A percentile compares a stretch with the other conserved stretches of the same genome.
Evolutionary conservation across 1,284 basidiomycete genomes (phyloP).

Genomic region (Porodaedalea pini): DNA sequence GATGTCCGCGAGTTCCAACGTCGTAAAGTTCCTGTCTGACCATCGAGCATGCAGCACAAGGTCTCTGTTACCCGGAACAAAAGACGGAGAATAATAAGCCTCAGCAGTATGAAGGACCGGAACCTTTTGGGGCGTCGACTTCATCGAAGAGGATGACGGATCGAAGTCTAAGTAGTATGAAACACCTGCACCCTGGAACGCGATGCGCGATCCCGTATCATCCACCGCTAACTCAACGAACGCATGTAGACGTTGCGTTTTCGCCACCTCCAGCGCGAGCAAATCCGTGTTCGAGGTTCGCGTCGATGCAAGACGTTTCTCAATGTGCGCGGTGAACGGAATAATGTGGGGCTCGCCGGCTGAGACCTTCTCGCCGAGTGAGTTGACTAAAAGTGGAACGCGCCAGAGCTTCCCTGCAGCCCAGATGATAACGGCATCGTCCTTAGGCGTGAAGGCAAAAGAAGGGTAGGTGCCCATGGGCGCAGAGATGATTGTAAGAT

Average conservation of each 20-base stretch:
- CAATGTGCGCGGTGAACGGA: conserved; percentile 57
- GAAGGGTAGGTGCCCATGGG: conserved; percentile 76
- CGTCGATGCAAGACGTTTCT: conserved; percentile 61
- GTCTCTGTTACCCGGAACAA: conserved; percentile 48
- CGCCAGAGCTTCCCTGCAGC: conserved; percentile 63
- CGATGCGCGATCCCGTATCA: conserved; percentile 43
- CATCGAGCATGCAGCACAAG: conserved; percentile 62
- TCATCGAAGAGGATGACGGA: conserved; percentile 22
- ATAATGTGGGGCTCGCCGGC: conserved; percentile 43
- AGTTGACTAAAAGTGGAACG: conserved; percentile 51
- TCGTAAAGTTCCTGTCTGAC: conserved; percentile 60
- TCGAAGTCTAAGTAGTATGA: conserved; percentile 49
- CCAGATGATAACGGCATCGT: conserved; percentile 67
- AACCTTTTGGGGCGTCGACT: conserved; percentile 33
- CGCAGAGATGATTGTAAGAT: conserved; percentile 56
- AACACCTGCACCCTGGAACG: conserved; percentile 54
- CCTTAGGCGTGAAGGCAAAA: conserved; percentile 60
- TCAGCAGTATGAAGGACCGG: conserved; percentile 45
- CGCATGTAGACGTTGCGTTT: conserved; percentile 52
- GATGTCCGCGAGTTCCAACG: conserved; percentile 61
- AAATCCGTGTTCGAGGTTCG: conserved; percentile 45
- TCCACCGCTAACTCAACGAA: conserved; percentile 60
- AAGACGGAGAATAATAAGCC: conserved; percentile 66
- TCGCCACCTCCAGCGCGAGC: conserved; percentile 47
- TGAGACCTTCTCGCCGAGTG: conserved; percentile 45